Evolutionary conservation across 495 filamentous ascomycete species (phyloP), one percentile per base, ranked within the genome.

Genomic region (Hyaloscypha variabilis): DNA sequence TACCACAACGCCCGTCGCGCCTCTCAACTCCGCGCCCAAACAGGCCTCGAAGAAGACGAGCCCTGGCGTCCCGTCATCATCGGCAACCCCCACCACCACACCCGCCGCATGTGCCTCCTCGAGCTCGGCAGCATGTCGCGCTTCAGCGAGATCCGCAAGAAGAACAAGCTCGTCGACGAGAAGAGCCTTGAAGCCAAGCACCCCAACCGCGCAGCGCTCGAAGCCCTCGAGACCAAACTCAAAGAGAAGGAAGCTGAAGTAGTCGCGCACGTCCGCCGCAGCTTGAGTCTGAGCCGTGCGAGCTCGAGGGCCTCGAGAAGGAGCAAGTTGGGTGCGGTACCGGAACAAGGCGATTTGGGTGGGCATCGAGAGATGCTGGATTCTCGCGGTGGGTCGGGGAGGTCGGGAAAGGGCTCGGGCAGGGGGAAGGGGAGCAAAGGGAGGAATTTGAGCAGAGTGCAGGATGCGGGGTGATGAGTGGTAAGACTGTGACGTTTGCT

Each of bases 61-160:
- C 78, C 82, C 58, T 91, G 87, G 87, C 83, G 84, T 64, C 85
- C 89, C 0, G 77, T 86, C 25, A 81, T 90, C 65, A 83, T 90
- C 66, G 89, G 89, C 39, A 89, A 88, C 76, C 89, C 89, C 34
- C 82, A 80, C 25, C 83, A 87, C 25, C 87, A 83, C 71, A 86
- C 82, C 72, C 77, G 89, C 46, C 78, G 87, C 55, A 85, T 91
- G 80, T 90, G 84, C 65, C 72, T 90, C 29, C 77, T 91, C 53
- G 89, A 91, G 72, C 70, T 91, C 24, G 89, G 88, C 3, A 74
- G 75, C 24, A 72, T 88, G 77, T 87, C 79, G 50, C 75, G 89
- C 30, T 91, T 89, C 87, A 88, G 82, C 50, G 89, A 91, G 76
- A 90, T 91, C 71, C 78, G 89, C 66, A 82, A 80, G 72, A 83